Evolutionary conservation across 1,139 yeast species (phyloP).

Genomic region (Lodderomyces oxycetoniae): DNA sequence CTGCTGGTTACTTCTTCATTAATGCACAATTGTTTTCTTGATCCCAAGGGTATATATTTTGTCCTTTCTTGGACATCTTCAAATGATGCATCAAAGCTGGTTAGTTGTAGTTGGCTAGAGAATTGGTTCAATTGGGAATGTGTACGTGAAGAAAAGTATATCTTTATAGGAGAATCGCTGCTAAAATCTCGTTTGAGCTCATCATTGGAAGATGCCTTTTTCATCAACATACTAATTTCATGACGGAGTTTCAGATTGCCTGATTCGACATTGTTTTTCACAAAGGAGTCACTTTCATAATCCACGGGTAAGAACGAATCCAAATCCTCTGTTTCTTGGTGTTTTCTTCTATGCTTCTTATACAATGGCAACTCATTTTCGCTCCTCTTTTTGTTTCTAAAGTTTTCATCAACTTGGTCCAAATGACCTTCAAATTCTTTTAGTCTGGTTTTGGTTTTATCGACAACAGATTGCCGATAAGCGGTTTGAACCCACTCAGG

Average conservation of each 20-base stretch:
- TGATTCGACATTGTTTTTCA: constrained; percentile 8
- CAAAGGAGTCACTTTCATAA: constrained; percentile 17
- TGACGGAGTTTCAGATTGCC: constrained; percentile 27
- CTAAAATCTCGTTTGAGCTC: constrained; percentile 16
- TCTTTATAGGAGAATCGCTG: constrained; percentile 42
- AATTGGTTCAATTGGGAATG: constrained; percentile 88
- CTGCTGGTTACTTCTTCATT: constrained; percentile 49
- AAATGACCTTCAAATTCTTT: constrained; percentile 40
- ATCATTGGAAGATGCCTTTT: constrained; percentile 15
- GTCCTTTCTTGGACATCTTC: constrained; percentile 36
- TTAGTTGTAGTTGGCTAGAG: constrained; percentile 62
- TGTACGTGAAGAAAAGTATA: constrained; percentile 75
- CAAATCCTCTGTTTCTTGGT: constrained; percentile 1
- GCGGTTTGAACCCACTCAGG: constrained; percentile 56
- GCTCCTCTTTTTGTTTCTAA: constrained; percentile 8
- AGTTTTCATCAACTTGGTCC: constrained; percentile 21
- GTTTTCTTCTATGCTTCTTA: constrained; percentile 1
- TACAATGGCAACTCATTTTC: not conserved
- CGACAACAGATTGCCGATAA: constrained; percentile 31
- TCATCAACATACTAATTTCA: constrained; percentile 43
- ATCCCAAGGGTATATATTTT: constrained; percentile 68
- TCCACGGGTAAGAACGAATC: constrained; percentile 36
- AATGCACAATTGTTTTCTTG: constrained; percentile 82
- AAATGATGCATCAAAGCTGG: constrained; percentile 62
- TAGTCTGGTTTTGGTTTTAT: constrained; percentile 26